These are phyloP conservation scores for Solanum corneliomulleri DNA, from an alignment of 257 asterid genomes.

Conservation along the genomic window DNA sequence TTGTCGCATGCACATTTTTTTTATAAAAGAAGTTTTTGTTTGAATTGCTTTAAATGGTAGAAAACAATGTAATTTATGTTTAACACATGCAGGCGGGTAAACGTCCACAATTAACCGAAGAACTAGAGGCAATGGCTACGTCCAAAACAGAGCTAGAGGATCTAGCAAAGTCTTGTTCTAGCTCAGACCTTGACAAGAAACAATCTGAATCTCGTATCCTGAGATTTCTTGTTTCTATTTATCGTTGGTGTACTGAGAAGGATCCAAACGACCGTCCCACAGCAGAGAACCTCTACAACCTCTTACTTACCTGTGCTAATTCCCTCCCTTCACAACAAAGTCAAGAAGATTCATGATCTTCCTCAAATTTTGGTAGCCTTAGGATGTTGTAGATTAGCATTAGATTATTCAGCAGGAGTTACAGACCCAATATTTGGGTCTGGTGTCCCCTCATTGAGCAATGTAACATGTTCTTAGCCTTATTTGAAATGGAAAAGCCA, in stretches of 20 bases:
- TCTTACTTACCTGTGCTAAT: slow-evolving; percentile 26
- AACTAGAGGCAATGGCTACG: slow-evolving; percentile 3
- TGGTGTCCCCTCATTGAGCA: not conserved
- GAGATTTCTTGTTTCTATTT: slow-evolving; percentile 34
- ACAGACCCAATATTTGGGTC: not conserved
- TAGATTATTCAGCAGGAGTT: not conserved
- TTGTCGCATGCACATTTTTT: not conserved
- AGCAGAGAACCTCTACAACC: slow-evolving; percentile 32
- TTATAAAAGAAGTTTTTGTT: not conserved
- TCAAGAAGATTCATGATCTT: slow-evolving; percentile 9
- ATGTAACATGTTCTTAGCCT: not conserved
- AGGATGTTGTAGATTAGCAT: slow-evolving; percentile 4
- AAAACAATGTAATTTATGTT: not conserved
- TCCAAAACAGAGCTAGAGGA: slow-evolving; percentile 20
- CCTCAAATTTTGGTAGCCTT: slow-evolving; percentile 33
- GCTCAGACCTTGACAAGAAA: slow-evolving; percentile 3
- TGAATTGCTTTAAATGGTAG: not conserved
- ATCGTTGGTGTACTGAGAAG: slow-evolving; percentile 50
- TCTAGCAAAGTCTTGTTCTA: slow-evolving; percentile 1
- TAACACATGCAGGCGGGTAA: slow-evolving; percentile 19
- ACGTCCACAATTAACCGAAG: slow-evolving; percentile 17
- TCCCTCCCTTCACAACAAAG: slow-evolving; percentile 13
- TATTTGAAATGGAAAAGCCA: not conserved
- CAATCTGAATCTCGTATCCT: slow-evolving; percentile 23
- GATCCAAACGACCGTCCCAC: slow-evolving; percentile 61